Evolutionary conservation across 192 early-diverging fungal genomes (phyloP).

Genomic region (Gryganskiella cystojenkinii): DNA sequence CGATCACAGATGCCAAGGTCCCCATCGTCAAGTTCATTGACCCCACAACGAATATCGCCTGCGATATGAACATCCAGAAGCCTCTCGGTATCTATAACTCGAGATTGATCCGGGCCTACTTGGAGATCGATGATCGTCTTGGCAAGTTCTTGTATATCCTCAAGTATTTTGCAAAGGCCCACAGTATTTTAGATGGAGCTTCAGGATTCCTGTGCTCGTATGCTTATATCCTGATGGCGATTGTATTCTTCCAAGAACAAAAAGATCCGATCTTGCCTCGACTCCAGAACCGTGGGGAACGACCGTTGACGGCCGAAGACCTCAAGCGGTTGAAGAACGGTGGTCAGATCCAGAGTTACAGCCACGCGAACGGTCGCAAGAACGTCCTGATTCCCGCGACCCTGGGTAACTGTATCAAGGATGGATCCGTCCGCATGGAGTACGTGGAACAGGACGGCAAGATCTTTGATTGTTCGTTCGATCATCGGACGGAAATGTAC

Average conservation of each 20-base stretch:
- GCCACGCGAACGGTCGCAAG: too few relatives aligned
- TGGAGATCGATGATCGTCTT: slow-evolving; percentile 42
- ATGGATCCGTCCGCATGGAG: not conserved
- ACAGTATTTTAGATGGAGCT: slow-evolving; percentile 36
- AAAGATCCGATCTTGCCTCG: slow-evolving; percentile 27
- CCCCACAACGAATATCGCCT: slow-evolving; percentile 18
- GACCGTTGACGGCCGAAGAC: not conserved
- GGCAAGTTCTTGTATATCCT: slow-evolving; percentile 37
- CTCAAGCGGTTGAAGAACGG: too few relatives aligned
- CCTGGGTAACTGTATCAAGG: not conserved
- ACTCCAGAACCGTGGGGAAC: slow-evolving; percentile 15
- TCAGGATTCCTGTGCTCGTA: slow-evolving; percentile 34
- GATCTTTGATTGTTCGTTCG: slow-evolving; percentile 26
- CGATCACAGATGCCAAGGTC: slow-evolving; percentile 48
- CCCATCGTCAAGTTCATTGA: slow-evolving; percentile 55
- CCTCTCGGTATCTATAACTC: slow-evolving; percentile 53
- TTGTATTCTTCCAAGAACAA: slow-evolving; percentile 40
- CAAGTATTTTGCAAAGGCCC: slow-evolving; percentile 45
- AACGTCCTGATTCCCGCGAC: not conserved
- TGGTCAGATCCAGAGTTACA: too few relatives aligned
- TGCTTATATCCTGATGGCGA: slow-evolving; percentile 41
- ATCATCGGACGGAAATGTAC: slow-evolving; percentile 16
- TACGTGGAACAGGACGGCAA: slow-evolving; percentile 19
- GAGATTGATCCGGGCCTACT: slow-evolving; percentile 33
- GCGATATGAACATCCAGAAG: slow-evolving; percentile 52